These are phyloP conservation scores for Cladosporium phlei DNA, from an alignment of 2,329 filamentous ascomycete genomes.

Conservation along the genomic window DNA sequence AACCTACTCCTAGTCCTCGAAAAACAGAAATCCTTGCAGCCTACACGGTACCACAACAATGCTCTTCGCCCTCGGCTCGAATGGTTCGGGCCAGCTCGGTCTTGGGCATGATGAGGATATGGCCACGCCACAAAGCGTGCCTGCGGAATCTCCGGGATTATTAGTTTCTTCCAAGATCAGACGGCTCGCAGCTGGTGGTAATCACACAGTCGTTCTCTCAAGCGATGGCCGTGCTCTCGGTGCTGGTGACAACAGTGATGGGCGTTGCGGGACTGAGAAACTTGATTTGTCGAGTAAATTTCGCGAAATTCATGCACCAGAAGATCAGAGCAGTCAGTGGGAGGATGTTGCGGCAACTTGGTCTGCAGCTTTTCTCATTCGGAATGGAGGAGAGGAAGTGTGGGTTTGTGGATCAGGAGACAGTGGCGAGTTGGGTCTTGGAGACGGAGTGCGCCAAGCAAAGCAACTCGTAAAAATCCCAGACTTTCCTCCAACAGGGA, in stretches of 20 bases:
- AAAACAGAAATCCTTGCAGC: too few relatives aligned
- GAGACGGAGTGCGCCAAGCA: slow-evolving; percentile 31
- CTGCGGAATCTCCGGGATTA: background rate
- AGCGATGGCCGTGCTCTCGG: slow-evolving; percentile 56
- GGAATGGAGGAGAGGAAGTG: slow-evolving; percentile 44
- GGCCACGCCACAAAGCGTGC: slow-evolving; percentile 25
- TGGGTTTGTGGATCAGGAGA: slow-evolving; percentile 62
- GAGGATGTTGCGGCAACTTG: slow-evolving; percentile 61
- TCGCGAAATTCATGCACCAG: background rate
- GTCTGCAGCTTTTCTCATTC: slow-evolving; percentile 61
- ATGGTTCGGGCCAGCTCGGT: slow-evolving; percentile 50
- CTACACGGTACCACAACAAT: slow-evolving; percentile 1
- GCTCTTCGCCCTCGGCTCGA: slow-evolving; percentile 44
- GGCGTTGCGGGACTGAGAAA: slow-evolving; percentile 28
- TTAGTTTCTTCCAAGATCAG: slow-evolving; percentile 11
- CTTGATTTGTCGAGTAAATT: slow-evolving; percentile 29
- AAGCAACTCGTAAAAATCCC: slow-evolving; percentile 45
- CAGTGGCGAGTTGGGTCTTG: slow-evolving; percentile 70
- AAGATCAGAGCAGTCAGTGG: background rate
- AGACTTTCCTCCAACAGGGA: slow-evolving; percentile 59
- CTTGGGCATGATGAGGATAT: slow-evolving; percentile 41
- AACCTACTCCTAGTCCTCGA: too few relatives aligned
- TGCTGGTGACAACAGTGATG: slow-evolving; percentile 56
- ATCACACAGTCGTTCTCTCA: slow-evolving; percentile 76
- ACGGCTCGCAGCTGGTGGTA: slow-evolving; percentile 64